phyloP scores from a whole-genome alignment of 2,329 filamentous ascomycete species.

The Cladobotryum mycophilum region DNA sequence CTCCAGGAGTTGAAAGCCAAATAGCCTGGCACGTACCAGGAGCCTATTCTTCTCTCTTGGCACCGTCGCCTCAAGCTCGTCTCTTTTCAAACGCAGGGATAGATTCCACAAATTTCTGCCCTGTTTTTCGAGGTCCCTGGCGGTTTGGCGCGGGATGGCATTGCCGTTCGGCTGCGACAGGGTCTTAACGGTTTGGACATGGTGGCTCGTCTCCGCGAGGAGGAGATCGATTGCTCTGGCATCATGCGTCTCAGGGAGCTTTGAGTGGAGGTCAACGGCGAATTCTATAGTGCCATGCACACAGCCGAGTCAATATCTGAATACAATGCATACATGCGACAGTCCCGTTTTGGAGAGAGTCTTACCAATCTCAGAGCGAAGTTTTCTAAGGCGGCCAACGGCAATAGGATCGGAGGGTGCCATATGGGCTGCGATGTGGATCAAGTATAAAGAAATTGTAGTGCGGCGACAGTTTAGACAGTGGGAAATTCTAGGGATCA shows the following conservation, averaged over 20 bases:
- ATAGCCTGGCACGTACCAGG: constrained; percentile 37
- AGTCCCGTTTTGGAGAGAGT: background rate
- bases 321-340: no score
- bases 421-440: constrained; percentile 13
- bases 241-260: constrained; percentile 15
- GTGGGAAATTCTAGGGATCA: background rate
- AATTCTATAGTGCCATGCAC: constrained; percentile 22
- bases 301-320: no score
- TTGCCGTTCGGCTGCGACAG: constrained; percentile 5
- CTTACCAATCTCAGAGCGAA: constrained; percentile 16
- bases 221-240: constrained; percentile 38
- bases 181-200: constrained; percentile 19
- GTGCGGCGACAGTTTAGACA: no score
- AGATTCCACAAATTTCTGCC: constrained; percentile 63
- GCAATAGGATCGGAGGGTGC: constrained; percentile 12
- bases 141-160: background rate
- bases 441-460: background rate
- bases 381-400: constrained; percentile 18
- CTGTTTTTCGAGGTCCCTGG: constrained; percentile 44
- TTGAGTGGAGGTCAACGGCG: constrained; percentile 19
- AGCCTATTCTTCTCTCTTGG: constrained; percentile 22
- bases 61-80: constrained; percentile 13
- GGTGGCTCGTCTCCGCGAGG: constrained; percentile 23
- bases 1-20: constrained; percentile 65
- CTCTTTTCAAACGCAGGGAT: constrained; percentile 46